Evolutionary conservation across 2,329 filamentous ascomycete species (phyloP).

Genomic region (Penicillium sp.): DNA sequence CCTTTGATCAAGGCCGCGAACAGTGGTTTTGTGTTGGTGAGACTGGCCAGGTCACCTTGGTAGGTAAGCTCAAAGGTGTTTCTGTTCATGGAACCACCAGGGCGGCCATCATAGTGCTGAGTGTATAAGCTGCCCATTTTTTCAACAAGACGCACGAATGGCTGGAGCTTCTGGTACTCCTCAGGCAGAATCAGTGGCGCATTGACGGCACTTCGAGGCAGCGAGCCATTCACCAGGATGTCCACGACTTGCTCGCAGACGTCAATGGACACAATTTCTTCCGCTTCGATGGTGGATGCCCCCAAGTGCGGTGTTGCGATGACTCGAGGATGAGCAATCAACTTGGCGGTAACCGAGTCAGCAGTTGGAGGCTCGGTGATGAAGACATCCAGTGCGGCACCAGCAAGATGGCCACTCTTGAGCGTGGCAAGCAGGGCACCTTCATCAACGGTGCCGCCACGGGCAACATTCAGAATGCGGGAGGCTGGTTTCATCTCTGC

Average conservation of each 20-base stretch:
- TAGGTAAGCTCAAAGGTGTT: conserved; percentile 71
- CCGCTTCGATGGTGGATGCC: conserved; percentile 73
- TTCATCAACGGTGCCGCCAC: conserved; percentile 77
- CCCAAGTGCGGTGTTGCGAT: conserved; percentile 75
- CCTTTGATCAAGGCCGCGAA: conserved; percentile 76
- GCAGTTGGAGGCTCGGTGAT: conserved; percentile 66
- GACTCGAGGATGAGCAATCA: conserved; percentile 65
- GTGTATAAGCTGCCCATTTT: conserved; percentile 75
- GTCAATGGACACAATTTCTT: conserved; percentile 77
- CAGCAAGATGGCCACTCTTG: conserved; percentile 64
- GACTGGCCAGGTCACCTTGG: conserved; percentile 64
- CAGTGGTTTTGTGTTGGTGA: conserved; percentile 70
- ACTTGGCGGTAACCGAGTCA: conserved; percentile 53
- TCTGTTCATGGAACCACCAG: conserved; percentile 46
- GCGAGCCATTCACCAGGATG: conserved; percentile 60
- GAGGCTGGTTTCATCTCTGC: conserved; percentile 66
- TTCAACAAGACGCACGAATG: conserved; percentile 69
- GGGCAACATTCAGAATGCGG: conserved; percentile 70
- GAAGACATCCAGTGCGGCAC: conserved; percentile 75
- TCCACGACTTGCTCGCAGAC: conserved; percentile 74
- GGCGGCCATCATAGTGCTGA: conserved; percentile 57
- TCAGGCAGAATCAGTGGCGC: conserved; percentile 75
- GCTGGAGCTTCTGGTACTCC: conserved; percentile 70
- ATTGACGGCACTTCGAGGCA: conserved; percentile 73
- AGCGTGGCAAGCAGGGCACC: conserved; percentile 63